Evolutionary conservation across 768 basidiomycete genomes (phyloP).

Genomic region (Russula foetens): DNA sequence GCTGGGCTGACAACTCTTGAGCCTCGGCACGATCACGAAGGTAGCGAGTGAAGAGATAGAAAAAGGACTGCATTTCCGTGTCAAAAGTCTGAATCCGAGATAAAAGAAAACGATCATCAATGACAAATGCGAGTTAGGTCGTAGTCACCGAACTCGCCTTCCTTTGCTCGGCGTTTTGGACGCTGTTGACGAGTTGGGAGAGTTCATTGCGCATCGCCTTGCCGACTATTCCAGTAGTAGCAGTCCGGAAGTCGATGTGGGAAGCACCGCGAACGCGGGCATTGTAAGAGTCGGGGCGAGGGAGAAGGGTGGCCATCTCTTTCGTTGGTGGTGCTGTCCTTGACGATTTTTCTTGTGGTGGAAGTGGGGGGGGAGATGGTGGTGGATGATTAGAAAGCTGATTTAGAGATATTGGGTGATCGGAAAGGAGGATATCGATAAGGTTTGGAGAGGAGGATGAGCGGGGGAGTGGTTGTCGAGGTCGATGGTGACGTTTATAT

Average conservation of each 20-base stretch:
- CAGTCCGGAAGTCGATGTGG: constrained; percentile 97
- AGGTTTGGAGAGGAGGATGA: constrained; percentile 19
- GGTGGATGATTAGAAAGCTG: constrained; percentile 27
- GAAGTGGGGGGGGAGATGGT: neutral
- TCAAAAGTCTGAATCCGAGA: constrained; percentile 60
- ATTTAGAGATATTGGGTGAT: constrained; percentile 15
- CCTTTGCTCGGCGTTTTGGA: constrained; percentile 71
- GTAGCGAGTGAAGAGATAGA: constrained; percentile 93
- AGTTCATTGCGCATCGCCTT: constrained; percentile 99
- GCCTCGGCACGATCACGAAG: constrained; percentile 82
- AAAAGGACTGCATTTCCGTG: constrained; percentile 94
- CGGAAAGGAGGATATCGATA: constrained; percentile 15
- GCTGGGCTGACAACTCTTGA: constrained; percentile 61
- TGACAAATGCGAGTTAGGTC: neutral
- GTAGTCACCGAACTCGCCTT: constrained; percentile 44
- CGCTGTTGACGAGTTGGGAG: constrained; percentile 81
- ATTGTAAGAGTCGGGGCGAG: constrained; percentile 59
- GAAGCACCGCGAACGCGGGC: constrained; percentile 67
- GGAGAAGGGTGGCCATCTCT: constrained; percentile 41
- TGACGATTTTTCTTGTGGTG: neutral
- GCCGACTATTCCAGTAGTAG: constrained; percentile 57
- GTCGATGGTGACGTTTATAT: constrained; percentile 22
- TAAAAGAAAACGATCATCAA: constrained; percentile 1
- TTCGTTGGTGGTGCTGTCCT: neutral
- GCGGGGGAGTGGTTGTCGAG: constrained; percentile 3